Evolutionary conservation across 2,329 filamentous ascomycete species (phyloP).

Genomic region (Magnaporthales sp.): DNA sequence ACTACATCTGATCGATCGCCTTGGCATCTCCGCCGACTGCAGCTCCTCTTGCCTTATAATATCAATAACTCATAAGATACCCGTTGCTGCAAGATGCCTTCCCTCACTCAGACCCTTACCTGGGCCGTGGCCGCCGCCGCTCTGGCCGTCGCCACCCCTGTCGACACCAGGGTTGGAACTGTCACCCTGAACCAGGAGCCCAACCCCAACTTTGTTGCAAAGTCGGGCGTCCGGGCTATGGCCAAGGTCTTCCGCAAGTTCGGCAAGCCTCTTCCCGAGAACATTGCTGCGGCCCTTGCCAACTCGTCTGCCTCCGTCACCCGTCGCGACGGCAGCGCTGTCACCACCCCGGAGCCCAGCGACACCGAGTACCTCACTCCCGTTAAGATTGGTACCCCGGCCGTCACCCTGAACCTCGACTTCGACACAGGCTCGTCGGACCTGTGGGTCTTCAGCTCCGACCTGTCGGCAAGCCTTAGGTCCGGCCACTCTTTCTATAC

Average conservation of each 20-base stretch:
- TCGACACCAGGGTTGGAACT: slow-evolving; percentile 5
- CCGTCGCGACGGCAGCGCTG: slow-evolving; percentile 20
- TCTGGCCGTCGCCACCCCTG: slow-evolving; percentile 7
- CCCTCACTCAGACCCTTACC: slow-evolving; percentile 5
- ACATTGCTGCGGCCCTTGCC: slow-evolving; percentile 18
- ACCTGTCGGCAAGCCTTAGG: slow-evolving; percentile 14
- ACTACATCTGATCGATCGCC: background rate
- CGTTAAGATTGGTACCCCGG: slow-evolving; percentile 29
- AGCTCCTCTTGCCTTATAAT: background rate
- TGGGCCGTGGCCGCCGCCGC: slow-evolving; percentile 6
- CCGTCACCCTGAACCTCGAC: slow-evolving; percentile 19
- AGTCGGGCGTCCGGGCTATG: slow-evolving; percentile 23
- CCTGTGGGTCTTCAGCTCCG: slow-evolving; percentile 26
- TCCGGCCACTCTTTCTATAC: slow-evolving; percentile 21
- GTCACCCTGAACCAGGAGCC: slow-evolving; percentile 26
- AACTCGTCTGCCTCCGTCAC: slow-evolving; percentile 12
- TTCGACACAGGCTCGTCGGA: slow-evolving; percentile 24
- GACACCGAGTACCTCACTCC: slow-evolving; percentile 30
- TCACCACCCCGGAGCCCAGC: slow-evolving; percentile 16
- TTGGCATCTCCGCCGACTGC: background rate
- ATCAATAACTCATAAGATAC: background rate
- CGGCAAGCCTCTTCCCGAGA: slow-evolving; percentile 21
- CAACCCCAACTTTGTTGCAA: slow-evolving; percentile 23
- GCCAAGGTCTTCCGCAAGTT: slow-evolving; percentile 30
- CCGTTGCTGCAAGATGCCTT: slow-evolving; percentile 8